Conservation (phyloP, 164 flowering plant species). For the Malania oleifera region DNA sequence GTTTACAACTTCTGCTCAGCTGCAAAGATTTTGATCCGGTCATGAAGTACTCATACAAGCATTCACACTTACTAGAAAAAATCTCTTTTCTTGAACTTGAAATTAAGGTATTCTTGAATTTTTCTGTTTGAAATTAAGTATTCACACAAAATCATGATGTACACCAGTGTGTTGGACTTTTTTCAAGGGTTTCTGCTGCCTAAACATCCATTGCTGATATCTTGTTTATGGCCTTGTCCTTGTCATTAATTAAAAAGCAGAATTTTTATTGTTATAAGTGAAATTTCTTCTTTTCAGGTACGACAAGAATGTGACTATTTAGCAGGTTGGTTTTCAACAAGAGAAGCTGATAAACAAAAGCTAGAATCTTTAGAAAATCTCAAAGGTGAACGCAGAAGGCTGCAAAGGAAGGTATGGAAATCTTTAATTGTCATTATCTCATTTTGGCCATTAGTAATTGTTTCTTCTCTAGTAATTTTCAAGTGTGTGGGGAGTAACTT, state of each 20-base stretch:
- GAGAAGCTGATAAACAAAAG: slow-evolving; percentile 30
- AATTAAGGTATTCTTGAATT: slow-evolving; percentile 43
- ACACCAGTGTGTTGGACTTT: too few species aligned
- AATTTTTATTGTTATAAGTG: too few species aligned
- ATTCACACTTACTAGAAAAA: slow-evolving; percentile 46
- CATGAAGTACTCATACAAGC: slow-evolving; percentile 55
- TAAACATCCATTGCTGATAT: too few species aligned
- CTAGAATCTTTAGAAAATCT: slow-evolving; percentile 30
- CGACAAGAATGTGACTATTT: slow-evolving; percentile 58
- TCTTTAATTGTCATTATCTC: background rate
- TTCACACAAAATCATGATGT: background rate
- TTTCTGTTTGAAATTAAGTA: background rate
- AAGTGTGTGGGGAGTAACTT: too few species aligned
- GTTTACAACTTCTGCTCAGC: slow-evolving; percentile 61
- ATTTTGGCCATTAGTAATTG: too few species aligned
- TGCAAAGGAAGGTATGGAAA: slow-evolving; percentile 47
- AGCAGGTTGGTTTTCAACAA: slow-evolving; percentile 43
- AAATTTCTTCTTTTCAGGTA: slow-evolving; percentile 44
- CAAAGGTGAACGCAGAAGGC: slow-evolving; percentile 33
- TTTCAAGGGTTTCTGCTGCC: too few species aligned
- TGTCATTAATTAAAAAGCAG: too few species aligned
- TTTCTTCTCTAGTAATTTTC: too few species aligned
- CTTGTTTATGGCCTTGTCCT: too few species aligned
- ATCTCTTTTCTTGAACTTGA: slow-evolving; percentile 62
- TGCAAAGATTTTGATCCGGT: slow-evolving; percentile 68